Conservation (phyloP, 2,329 filamentous ascomycete species). For the Hypoxylon sp. region DNA sequence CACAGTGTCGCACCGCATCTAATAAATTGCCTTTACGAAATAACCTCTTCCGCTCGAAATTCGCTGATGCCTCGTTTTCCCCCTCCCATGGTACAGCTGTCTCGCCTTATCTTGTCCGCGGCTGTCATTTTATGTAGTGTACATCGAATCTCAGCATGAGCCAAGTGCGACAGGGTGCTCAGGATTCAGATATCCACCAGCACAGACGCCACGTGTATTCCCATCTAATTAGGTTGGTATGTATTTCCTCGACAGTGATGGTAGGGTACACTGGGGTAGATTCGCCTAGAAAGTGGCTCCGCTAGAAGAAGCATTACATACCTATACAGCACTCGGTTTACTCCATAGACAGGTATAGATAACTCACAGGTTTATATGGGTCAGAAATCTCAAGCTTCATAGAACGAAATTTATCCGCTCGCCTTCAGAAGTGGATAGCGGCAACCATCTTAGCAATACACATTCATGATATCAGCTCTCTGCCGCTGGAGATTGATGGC, state of each 20-base stretch:
- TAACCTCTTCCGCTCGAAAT: conserved; percentile 10
- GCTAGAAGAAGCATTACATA: conserved; percentile 46
- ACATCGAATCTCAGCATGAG: neutral
- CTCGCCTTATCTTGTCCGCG: conserved; percentile 2
- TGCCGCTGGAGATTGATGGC: conserved; percentile 59
- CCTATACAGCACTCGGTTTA: neutral
- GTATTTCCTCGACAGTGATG: conserved; percentile 52
- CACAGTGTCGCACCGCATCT: conserved; percentile 23
- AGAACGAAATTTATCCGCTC: neutral
- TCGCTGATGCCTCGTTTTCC: neutral
- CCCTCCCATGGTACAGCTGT: conserved; percentile 2
- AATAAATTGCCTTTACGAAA: conserved; percentile 20
- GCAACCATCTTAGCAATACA: neutral
- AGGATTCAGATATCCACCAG: conserved; percentile 52
- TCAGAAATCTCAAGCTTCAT: neutral
- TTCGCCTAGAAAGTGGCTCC: conserved; percentile 62
- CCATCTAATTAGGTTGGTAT: conserved; percentile 58
- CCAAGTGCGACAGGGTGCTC: conserved; percentile 14
- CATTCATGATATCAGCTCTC: neutral
- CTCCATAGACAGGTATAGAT: too few relatives aligned
- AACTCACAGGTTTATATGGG: too few relatives aligned
- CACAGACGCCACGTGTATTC: conserved; percentile 58
- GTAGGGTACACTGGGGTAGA: conserved; percentile 65
- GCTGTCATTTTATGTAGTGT: too few relatives aligned
- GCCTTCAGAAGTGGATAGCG: neutral